phyloP scores from a whole-genome alignment of 116 monocot genomes.

The Cymodocea nodosa region DNA sequence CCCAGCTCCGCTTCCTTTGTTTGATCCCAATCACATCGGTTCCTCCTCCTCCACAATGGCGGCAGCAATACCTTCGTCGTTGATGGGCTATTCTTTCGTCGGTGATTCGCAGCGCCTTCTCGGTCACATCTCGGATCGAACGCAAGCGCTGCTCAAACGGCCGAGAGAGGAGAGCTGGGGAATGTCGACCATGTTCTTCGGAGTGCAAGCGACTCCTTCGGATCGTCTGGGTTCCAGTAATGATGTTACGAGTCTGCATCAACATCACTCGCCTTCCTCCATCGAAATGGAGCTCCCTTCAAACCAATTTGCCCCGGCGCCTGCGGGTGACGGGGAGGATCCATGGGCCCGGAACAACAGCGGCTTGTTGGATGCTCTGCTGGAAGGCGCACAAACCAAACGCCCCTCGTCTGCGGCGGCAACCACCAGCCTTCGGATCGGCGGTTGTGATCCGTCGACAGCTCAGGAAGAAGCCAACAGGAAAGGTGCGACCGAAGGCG shows the following conservation, averaged over 20 bases:
- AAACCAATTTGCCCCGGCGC: conserved; percentile 28
- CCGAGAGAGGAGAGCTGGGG: neutral
- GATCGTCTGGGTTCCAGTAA: neutral
- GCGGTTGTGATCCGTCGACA: neutral
- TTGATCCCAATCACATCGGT: neutral
- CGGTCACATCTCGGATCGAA: neutral
- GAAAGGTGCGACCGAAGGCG: neutral
- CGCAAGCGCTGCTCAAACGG: neutral
- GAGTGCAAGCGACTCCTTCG: neutral
- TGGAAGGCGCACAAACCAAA: conserved; percentile 16
- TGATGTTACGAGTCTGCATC: neutral
- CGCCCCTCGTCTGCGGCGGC: no score
- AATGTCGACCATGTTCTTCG: neutral
- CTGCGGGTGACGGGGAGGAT: neutral
- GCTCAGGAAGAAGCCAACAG: neutral
- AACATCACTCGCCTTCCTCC: conserved; percentile 8
- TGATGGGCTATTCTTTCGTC: neutral
- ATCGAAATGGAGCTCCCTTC: conserved; percentile 53
- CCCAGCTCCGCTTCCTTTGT: conserved; percentile 8
- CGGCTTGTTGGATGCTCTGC: conserved; percentile 26
- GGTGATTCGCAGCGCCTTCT: neutral
- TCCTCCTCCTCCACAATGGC: neutral
- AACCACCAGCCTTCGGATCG: neutral
- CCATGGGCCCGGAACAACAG: neutral
- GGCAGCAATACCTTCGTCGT: neutral